A percentile compares a stretch with the other conserved stretches of the same genome.
These are phyloP conservation scores for Coemansia sp. DNA, from an alignment of 192 early-diverging fungal genomes.

Conservation along the genomic window DNA sequence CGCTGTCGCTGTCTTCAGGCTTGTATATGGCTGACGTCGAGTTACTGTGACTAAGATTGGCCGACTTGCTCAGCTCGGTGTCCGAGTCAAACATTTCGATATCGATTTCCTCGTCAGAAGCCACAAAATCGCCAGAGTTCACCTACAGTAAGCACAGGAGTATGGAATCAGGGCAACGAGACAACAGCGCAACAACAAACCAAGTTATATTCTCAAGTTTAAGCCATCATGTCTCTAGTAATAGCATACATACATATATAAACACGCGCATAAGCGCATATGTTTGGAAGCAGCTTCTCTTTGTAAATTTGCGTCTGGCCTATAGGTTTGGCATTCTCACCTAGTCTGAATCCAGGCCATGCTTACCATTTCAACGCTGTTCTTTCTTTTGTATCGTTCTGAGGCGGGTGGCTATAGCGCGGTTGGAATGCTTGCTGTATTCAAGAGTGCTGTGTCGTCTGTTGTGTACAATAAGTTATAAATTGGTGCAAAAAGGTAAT, in stretches of 20 bases:
- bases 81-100: conserved; percentile 55
- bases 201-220: too few relatives aligned
- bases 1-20: conserved; percentile 34
- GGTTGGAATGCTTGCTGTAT: background rate
- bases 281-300: background rate
- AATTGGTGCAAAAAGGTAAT: background rate
- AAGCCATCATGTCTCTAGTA: too few relatives aligned
- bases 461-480: conserved; percentile 4
- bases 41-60: conserved; percentile 7
- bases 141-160: conserved; percentile 9
- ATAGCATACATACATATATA: background rate
- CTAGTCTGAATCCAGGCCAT: background rate
- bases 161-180: background rate
- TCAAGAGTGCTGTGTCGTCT: background rate
- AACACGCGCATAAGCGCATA: too few relatives aligned
- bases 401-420: too few relatives aligned
- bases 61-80: conserved; percentile 38
- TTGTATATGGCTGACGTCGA: conserved; percentile 8
- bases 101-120: conserved; percentile 53
- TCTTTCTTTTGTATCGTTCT: background rate
- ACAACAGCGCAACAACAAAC: background rate
- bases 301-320: background rate
- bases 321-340: background rate
- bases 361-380: background rate
- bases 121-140: conserved; percentile 42